Evolutionary conservation across 192 early-diverging fungal genomes (phyloP).

Genomic region (Umbelopsis ramanniana): DNA sequence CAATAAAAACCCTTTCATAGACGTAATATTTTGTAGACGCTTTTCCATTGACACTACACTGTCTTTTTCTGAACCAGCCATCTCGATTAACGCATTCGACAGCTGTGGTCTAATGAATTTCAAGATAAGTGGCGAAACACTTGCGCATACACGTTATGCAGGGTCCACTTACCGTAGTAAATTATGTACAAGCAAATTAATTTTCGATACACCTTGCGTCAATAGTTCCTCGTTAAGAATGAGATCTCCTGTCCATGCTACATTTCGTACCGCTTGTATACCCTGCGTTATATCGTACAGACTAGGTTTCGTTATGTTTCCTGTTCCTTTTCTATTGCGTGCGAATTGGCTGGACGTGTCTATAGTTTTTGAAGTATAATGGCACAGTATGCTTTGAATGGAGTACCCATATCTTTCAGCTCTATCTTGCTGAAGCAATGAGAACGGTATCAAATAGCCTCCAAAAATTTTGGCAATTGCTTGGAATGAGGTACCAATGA

Average conservation of each 20-base stretch:
- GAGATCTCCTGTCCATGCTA: background rate
- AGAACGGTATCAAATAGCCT: slow-evolving; percentile 16
- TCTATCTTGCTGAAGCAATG: background rate
- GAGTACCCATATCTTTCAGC: background rate
- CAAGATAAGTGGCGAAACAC: background rate
- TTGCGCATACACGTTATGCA: too few relatives aligned
- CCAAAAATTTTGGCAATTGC: slow-evolving; percentile 24
- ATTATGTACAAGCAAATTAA: slow-evolving; percentile 15
- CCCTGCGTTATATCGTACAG: background rate
- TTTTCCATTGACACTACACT: background rate
- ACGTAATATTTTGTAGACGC: background rate
- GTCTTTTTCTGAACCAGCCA: background rate
- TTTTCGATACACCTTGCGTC: background rate
- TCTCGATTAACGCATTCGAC: background rate
- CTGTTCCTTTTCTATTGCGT: background rate
- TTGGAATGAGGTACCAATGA: slow-evolving; percentile 12
- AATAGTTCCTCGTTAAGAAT: background rate
- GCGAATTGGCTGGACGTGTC: background rate
- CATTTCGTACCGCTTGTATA: background rate
- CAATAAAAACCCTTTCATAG: slow-evolving; percentile 1
- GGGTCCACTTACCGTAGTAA: background rate
- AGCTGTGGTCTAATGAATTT: background rate
- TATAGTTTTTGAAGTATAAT: slow-evolving; percentile 8
- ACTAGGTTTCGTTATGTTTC: background rate
- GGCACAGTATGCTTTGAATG: background rate